phyloP scores from a whole-genome alignment of 2,329 filamentous ascomycete genomes.

The Penicillium sp. region DNA sequence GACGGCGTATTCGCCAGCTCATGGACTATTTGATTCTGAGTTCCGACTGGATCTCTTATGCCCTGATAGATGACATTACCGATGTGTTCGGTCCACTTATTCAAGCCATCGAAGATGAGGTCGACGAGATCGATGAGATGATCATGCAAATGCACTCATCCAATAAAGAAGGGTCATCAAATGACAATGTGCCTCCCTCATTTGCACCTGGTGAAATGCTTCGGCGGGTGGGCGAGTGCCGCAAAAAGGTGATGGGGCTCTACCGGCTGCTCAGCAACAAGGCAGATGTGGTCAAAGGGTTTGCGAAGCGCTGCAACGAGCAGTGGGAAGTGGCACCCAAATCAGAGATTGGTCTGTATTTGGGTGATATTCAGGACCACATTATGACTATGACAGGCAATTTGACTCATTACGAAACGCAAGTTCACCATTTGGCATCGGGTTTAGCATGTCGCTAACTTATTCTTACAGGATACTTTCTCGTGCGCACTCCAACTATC shows the following conservation, averaged over 20 bases:
- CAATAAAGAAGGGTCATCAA: slow-evolving; percentile 39
- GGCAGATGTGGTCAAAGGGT: slow-evolving; percentile 98
- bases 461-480: slow-evolving; percentile 68
- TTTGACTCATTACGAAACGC: slow-evolving; percentile 94
- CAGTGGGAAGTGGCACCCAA: slow-evolving; percentile 94
- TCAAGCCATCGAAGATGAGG: slow-evolving; percentile 89
- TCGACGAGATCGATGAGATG: slow-evolving; percentile 92
- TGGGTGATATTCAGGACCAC: slow-evolving; percentile 98
- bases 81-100: slow-evolving; percentile 94
- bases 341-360: slow-evolving; percentile 93
- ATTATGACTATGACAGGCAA: slow-evolving; percentile 99
- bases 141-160: slow-evolving; percentile 78
- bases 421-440: slow-evolving; percentile 37
- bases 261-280: slow-evolving; percentile 94
- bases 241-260: slow-evolving; percentile 95
- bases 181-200: slow-evolving; percentile 34
- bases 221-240: slow-evolving; percentile 84
- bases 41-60: slow-evolving; percentile 98
- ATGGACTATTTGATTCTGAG: slow-evolving; percentile 91
- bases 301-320: slow-evolving; percentile 97
- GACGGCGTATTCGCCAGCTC: slow-evolving; percentile 86
- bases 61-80: slow-evolving; percentile 96
- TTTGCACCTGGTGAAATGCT: slow-evolving; percentile 76
- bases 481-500: slow-evolving; percentile 90
- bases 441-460: slow-evolving; percentile 13